Evolutionary conservation across 495 filamentous ascomycete genomes (phyloP).

Genomic region (Penicillium fimorum): DNA sequence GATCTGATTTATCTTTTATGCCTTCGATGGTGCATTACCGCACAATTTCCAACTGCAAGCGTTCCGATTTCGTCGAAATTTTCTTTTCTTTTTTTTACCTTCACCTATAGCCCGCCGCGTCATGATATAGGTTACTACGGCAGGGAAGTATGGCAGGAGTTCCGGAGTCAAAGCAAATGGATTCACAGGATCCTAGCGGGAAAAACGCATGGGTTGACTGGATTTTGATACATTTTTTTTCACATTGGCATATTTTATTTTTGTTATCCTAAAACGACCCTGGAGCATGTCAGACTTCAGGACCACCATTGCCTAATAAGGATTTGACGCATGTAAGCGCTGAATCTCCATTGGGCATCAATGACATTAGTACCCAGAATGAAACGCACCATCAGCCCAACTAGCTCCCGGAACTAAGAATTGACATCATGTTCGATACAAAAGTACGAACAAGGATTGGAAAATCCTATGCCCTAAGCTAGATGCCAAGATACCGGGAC

Average conservation of each 20-base stretch:
- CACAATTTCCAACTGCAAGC: constrained; percentile 19
- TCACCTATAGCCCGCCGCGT: not conserved
- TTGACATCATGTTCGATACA: not conserved
- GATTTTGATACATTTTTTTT: not conserved
- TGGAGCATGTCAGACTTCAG: not conserved
- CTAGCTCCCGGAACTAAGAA: not conserved
- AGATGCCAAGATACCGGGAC: not conserved
- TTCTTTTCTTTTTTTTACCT: not conserved
- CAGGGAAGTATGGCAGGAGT: constrained; percentile 7
- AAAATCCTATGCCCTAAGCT: not conserved
- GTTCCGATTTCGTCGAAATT: constrained; percentile 1
- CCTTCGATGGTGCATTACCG: constrained; percentile 2
- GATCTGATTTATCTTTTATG: not conserved
- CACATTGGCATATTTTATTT: not conserved
- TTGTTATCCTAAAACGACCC: not conserved
- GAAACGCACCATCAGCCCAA: not conserved
- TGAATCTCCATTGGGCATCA: too few species aligned
- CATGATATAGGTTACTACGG: constrained; percentile 7
- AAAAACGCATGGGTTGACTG: not conserved
- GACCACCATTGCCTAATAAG: not conserved
- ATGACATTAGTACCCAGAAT: not conserved
- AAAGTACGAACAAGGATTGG: not conserved
- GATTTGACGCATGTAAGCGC: too few species aligned
- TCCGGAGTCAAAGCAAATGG: not conserved
- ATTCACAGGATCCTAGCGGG: not conserved